Evolutionary conservation across 73 alveolate genomes (phyloP).

Genomic region (Tetrahymena malaccensis): DNA sequence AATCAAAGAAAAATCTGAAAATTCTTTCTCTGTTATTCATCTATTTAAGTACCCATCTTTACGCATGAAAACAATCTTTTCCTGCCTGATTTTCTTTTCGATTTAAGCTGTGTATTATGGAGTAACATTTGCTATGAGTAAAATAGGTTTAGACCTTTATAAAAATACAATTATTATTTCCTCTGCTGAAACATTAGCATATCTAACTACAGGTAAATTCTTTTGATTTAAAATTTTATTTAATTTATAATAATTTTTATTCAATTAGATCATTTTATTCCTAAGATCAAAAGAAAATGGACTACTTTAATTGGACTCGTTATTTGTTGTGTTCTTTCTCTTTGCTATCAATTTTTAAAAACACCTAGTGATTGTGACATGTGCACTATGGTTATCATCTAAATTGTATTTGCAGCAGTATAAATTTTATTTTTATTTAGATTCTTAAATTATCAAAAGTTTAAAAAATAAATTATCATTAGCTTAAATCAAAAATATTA

Average conservation of each 20-base stretch:
- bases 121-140: slow-evolving; percentile 27
- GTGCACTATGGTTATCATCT: not conserved
- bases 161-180: slow-evolving; percentile 15
- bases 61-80: slow-evolving; percentile 1
- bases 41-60: slow-evolving; percentile 17
- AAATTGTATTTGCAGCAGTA: not conserved
- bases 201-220: slow-evolving; percentile 10
- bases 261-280: slow-evolving; percentile 1
- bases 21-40: slow-evolving; percentile 9
- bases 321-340: not conserved
- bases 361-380: not conserved
- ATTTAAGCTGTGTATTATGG: slow-evolving; percentile 36
- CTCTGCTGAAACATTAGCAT: slow-evolving; percentile 24
- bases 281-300: slow-evolving; percentile 10
- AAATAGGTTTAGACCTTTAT: slow-evolving; percentile 12
- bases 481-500: not conserved
- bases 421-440: not conserved
- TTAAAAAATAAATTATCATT: too few relatives aligned
- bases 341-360: not conserved
- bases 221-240: not conserved
- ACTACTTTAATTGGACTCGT: slow-evolving; percentile 6
- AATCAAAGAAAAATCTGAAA: not conserved
- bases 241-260: not conserved
- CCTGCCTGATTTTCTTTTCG: slow-evolving; percentile 16
- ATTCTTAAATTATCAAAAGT: not conserved